These are phyloP conservation scores for Trichocladium antarcticum DNA, from an alignment of 495 filamentous ascomycete species.

Conservation along the genomic window DNA sequence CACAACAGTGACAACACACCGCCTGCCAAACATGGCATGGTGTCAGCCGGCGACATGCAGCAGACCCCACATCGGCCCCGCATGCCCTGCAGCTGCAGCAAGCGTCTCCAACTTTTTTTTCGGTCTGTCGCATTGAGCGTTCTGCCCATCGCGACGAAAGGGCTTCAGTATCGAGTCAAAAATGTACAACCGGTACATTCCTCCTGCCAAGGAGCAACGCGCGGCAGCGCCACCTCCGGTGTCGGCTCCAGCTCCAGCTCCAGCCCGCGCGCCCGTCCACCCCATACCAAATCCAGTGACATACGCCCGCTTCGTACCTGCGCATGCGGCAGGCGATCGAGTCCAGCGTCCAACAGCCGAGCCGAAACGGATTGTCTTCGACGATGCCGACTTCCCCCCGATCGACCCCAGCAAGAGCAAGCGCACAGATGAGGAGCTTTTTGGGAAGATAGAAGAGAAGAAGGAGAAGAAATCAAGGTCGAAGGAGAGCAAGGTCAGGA, in stretches of 20 bases:
- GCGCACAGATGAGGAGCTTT: slow-evolving; percentile 5
- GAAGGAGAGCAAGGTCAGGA: slow-evolving; percentile 17
- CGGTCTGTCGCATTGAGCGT: background rate
- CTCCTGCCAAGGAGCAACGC: slow-evolving; percentile 22
- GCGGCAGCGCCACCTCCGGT: background rate
- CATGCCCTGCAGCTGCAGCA: background rate
- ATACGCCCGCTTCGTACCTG: slow-evolving; percentile 34
- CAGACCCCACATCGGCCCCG: background rate
- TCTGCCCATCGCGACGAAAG: background rate
- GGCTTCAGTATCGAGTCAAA: background rate
- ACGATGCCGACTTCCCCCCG: slow-evolving; percentile 18
- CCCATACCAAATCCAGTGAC: slow-evolving; percentile 1
- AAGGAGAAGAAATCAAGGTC: slow-evolving; percentile 20
- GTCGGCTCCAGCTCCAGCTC: background rate
- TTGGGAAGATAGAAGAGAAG: background rate
- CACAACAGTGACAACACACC: background rate
- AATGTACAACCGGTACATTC: slow-evolving; percentile 37
- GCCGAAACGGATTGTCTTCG: slow-evolving; percentile 21
- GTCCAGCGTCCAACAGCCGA: background rate
- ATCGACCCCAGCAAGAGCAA: slow-evolving; percentile 11
- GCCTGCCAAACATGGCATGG: background rate
- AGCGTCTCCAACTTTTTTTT: background rate
- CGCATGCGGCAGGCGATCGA: slow-evolving; percentile 13
- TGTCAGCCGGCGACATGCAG: background rate
- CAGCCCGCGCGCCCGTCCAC: too few relatives aligned